Base-by-base conservation (phyloP, 768 basidiomycete species). In the Trametes cinnabarina region DNA sequence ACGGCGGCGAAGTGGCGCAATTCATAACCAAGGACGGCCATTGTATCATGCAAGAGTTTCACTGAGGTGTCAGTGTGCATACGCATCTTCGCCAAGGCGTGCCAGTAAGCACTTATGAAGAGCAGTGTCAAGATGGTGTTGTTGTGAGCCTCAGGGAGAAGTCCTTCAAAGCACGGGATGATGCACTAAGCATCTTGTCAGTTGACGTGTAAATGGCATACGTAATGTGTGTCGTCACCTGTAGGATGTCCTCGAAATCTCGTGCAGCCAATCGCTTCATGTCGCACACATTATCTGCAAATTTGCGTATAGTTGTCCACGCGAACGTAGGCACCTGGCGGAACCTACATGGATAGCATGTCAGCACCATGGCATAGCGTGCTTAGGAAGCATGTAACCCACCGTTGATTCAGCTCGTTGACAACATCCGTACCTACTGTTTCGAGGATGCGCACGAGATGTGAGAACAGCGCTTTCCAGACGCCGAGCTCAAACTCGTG, bases 401-500 rank as follows among this genome's bases (percentile, higher is more conserved):
- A 65, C 65, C 63, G 46, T 20, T 51, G 1, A 48, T 67, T 62
- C 7, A 66, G 44, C 25, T 60, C 53, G 5, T 57, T 44, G 4
- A 61, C 34, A 6, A n/a, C 23, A 2, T 35, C 44, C 3, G n/a
- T 44, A 1, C 42, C 62, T 4, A 15, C 12, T 17, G n/a, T 2
- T 54, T 47, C 12, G 8, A 70, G 43, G 12, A 71, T 61, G 6
- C 63, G 58, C 3, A 72, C 51, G 8, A 72, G 58, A n/a, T 53
- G 51, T 3, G 46, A 53, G 17, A 73, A 55, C 39, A 64, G 1
- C 34, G 47, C 23, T 26, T 74, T 74, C 68, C 70, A 73, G 0
- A 68, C 67, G 3, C 74, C 72, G 0, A 74, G 53, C 32, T 75
- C 70, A 19, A 71, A 68, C 42, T 73, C 67, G 39, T 72, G 71